Conservation (phyloP, 1,139 yeast genomes). For the Dujonia santamariae region DNA sequence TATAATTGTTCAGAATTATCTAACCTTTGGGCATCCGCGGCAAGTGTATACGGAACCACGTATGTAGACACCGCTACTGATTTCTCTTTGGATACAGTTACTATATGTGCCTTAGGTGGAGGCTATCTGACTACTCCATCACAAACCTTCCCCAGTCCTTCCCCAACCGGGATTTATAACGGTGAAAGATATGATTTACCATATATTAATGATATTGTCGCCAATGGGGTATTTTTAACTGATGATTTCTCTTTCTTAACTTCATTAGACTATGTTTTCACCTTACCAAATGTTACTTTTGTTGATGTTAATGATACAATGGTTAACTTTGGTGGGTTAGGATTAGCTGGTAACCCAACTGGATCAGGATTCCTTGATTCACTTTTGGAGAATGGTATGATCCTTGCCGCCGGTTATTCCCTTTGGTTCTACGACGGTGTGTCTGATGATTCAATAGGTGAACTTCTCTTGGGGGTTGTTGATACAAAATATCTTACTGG, state of each 20-base stretch:
- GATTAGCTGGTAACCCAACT: slow-evolving; percentile 46
- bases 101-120: slow-evolving; percentile 17
- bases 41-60: slow-evolving; percentile 9
- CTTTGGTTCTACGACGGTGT: slow-evolving; percentile 37
- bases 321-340: slow-evolving; percentile 36
- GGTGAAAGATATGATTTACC: slow-evolving; percentile 22
- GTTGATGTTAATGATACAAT: slow-evolving; percentile 22
- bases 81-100: slow-evolving; percentile 17
- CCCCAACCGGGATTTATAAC: slow-evolving; percentile 13
- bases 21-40: slow-evolving; percentile 20
- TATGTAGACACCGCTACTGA: slow-evolving; percentile 17
- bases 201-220: slow-evolving; percentile 25
- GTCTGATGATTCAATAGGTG: slow-evolving; percentile 25
- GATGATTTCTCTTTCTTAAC: slow-evolving; percentile 20
- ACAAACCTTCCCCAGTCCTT: slow-evolving; percentile 10
- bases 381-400: slow-evolving; percentile 28
- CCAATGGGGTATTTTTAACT: slow-evolving; percentile 24
- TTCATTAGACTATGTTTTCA: slow-evolving; percentile 13
- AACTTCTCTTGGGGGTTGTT: slow-evolving; percentile 59
- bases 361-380: slow-evolving; percentile 42
- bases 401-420: slow-evolving; percentile 53
- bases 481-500: slow-evolving; percentile 46
- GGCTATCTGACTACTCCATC: slow-evolving; percentile 7
- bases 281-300: slow-evolving; percentile 25
- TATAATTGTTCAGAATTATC: slow-evolving; percentile 21